Base-by-base conservation (phyloP, 768 basidiomycete species). In the Lyophyllum atratum region DNA sequence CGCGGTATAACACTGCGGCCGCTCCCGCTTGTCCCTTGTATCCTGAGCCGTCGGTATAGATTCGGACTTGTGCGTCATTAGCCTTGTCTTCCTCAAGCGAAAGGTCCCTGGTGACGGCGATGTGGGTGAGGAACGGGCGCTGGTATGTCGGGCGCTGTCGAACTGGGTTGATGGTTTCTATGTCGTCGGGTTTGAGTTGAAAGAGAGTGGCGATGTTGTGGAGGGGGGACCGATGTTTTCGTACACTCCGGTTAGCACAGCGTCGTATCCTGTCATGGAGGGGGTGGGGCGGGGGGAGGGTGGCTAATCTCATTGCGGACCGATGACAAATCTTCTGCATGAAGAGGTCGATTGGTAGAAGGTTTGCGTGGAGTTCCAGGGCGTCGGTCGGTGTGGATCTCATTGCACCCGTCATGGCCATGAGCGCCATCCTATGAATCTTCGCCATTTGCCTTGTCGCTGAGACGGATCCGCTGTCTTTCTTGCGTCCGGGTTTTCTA, bases 21-120 rank as follows among this genome's bases (percentile, higher is more conserved):
- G 57, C 62, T 1, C 66, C 62, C 37, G 55, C 48, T 0, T 47
- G 19, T 6, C 56, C 44, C 14, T 49, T 50, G 17, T 52, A 42
- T 2, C 64, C 61, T 12, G 64, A 66, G 14, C 63, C 59, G 43
- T 66, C 60, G 15, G 55, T 56, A 49, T 50, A 62, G 4, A 66
- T 45, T 28, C 49, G 51, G 5, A 66, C 33, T 11, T 48, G 12
- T 33, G 51, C n/a, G 7, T 33, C 14, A 22, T 60, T 33, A 0
- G 22, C 24, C 3, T 14, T 10, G 12, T 60, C 48, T 2, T 17
- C 26, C 25, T 43, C n/a, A 14, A 58, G 45, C 12, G 61, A 50
- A 17, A 56, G 42, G 7, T 52, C 29, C 37, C 25, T 51, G 1
- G 49, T 40, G 4, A 34, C 49, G 40, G 40, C 58, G 26, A 60